Base-by-base conservation (phyloP, 2,329 filamentous ascomycete genomes). In the Aureobasidium sp. region DNA sequence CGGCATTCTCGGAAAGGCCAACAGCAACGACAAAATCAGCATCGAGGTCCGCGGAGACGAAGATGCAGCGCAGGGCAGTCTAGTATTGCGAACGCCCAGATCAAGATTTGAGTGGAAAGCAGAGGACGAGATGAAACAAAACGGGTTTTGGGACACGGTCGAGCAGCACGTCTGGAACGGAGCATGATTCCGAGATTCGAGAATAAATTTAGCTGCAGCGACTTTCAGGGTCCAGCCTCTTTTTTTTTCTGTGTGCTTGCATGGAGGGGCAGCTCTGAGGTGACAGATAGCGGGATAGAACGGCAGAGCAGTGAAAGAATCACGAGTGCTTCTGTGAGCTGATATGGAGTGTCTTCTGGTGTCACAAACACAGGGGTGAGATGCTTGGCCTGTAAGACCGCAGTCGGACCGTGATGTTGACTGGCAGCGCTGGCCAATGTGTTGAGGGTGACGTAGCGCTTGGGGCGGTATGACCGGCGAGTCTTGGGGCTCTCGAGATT, bases 361-460 rank as follows among this genome's bases (percentile, higher is more conserved):
- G 37, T 19, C 31, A 46, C 53, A 37, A 57, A 37, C 40, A 31
- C n/a, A 57, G 23, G 46, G 53, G 40, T 57, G 53, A 57, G 53
- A 57, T 57, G 35, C 19, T 23, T 35, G 29, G 21, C 9, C 10
- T 40, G 42, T 47, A 38, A 23, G 43, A 58, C 55, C 55, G 55
- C 43, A 58, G 38, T 43, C 37, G 55, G 55, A 47, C 55, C 55
- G 55, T 35, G 31, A 38, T 42, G 55, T 58, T 58, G 55, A 49
- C 38, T 58, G 42, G 55, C 55, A 58, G 55, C 55, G 49, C 43
- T 19, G 43, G 33, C 55, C 55, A 58, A 38, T 23, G 25, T 58
- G 55, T 58, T 58, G 55, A 47, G 55, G 38, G 55, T 58, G 55
- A 58, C 55, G 31, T 47, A 31, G 27, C n/a, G 17, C 38, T 21